Percentiles rank a stretch among this genome's conserved stretches.
These are phyloP conservation scores for Gaertneriomyces sp. DNA, from an alignment of 192 early-diverging fungal species.

Conservation along the genomic window DNA sequence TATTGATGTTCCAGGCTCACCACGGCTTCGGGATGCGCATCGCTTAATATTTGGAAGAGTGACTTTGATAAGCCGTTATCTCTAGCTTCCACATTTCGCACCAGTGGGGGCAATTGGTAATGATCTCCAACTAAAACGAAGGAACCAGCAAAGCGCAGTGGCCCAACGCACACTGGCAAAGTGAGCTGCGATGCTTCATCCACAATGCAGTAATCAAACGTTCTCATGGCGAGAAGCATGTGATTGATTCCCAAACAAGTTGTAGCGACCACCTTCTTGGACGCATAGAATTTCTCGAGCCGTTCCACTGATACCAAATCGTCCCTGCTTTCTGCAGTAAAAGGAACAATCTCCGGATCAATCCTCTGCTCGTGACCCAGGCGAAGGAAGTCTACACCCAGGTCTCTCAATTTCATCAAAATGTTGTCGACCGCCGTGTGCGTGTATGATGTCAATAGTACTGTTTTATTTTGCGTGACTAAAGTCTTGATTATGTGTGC, in stretches of 20 bases:
- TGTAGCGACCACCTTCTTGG: conserved; percentile 71
- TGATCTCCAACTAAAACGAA: conserved; percentile 96
- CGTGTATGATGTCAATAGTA: conserved; percentile 86
- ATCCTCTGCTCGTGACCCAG: conserved; percentile 58
- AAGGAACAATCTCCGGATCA: conserved; percentile 45
- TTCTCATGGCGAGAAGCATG: conserved; percentile 63
- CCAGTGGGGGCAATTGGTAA: conserved; percentile 89
- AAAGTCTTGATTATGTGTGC: conserved; percentile 70
- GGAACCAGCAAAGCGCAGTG: conserved; percentile 70
- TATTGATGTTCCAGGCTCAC: conserved; percentile 78
- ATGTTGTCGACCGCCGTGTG: conserved; percentile 93
- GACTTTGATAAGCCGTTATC: conserved; percentile 57
- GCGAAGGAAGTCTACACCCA: conserved; percentile 64
- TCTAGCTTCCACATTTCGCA: conserved; percentile 58
- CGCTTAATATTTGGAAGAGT: conserved; percentile 77
- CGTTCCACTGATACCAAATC: conserved; percentile 55
- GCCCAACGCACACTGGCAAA: conserved; percentile 84
- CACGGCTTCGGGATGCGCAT: conserved; percentile 76
- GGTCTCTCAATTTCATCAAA: conserved; percentile 75
- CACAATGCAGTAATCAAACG: conserved; percentile 94
- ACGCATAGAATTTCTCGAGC: conserved; percentile 57
- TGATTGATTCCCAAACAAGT: conserved; percentile 86
- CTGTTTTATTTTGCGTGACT: conserved; percentile 63
- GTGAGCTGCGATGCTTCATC: conserved; percentile 96
- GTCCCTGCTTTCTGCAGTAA: conserved; percentile 29